A percentile compares a stretch with the other conserved stretches of the same genome.
phyloP scores from a whole-genome alignment of 2,329 filamentous ascomycete species.

The Trichoderma semiorbis region DNA sequence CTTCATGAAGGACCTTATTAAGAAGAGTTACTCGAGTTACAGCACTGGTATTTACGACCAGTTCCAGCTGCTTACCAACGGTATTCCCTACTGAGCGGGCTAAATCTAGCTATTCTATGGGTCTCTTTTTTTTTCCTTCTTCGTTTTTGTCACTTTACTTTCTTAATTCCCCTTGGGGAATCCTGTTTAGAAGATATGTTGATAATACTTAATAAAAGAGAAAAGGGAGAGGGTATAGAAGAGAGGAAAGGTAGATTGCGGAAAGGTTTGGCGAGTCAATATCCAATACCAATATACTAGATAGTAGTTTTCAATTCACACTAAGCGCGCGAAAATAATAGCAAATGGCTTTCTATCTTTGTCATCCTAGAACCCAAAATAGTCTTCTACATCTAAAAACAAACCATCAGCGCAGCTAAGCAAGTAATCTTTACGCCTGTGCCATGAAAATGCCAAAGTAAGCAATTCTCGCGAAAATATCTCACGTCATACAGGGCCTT shows the following conservation, averaged over 20 bases:
- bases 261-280: background rate
- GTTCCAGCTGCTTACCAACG: constrained; percentile 95
- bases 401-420: background rate
- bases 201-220: background rate
- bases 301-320: background rate
- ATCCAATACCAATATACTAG: background rate
- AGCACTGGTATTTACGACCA: constrained; percentile 95
- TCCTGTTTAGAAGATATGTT: background rate
- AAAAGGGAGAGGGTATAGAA: background rate
- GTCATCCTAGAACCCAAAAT: background rate
- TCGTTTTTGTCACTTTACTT: background rate
- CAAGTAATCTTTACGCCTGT: background rate
- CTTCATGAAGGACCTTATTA: constrained; percentile 85
- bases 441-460: background rate
- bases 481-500: background rate
- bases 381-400: background rate
- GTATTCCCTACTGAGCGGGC: constrained; percentile 77
- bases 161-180: background rate
- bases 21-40: constrained; percentile 85
- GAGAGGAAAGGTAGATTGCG: background rate
- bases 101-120: background rate
- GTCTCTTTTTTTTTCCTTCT: background rate
- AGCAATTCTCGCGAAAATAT: background rate
- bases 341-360: background rate
- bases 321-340: background rate